These are phyloP conservation scores for Glycine latifolia DNA, from an alignment of 306 rosid species.

Conservation along the genomic window DNA sequence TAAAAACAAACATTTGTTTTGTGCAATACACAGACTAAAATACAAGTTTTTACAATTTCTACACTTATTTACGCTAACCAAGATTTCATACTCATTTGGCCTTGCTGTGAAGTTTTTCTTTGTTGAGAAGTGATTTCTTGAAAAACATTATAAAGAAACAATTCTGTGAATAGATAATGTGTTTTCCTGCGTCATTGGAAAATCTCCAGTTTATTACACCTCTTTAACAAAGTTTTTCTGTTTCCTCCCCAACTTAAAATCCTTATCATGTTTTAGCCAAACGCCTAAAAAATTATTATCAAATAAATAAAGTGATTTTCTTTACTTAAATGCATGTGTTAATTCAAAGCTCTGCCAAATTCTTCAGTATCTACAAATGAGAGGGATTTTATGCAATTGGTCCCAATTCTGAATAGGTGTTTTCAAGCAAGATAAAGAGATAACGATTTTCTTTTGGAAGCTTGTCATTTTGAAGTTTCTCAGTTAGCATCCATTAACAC, in stretches of 20 bases:
- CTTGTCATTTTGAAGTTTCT: slow-evolving; percentile 30
- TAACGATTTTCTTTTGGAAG: slow-evolving; percentile 17
- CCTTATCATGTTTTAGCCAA: slow-evolving; percentile 10
- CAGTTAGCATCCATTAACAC: background rate
- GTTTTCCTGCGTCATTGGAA: slow-evolving; percentile 7
- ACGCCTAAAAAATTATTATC: background rate
- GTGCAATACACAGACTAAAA: too few species aligned
- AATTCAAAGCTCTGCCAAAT: slow-evolving; percentile 15
- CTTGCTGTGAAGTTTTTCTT: too few species aligned
- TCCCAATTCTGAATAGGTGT: background rate
- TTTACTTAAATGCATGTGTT: background rate
- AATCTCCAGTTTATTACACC: background rate
- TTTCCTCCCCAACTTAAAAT: background rate
- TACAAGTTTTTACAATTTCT: too few species aligned
- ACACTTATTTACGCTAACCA: too few species aligned
- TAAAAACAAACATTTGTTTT: too few species aligned
- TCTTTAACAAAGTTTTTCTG: background rate
- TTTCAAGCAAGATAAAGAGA: slow-evolving; percentile 22
- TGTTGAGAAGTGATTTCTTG: background rate
- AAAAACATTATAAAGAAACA: background rate
- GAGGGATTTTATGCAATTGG: slow-evolving; percentile 38
- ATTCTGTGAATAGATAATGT: background rate
- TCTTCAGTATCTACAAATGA: slow-evolving; percentile 2
- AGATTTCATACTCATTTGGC: too few species aligned
- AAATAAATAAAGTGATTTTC: slow-evolving; percentile 23